phyloP scores from a whole-genome alignment of 2,329 filamentous ascomycete species.

The Eutypa lata region DNA sequence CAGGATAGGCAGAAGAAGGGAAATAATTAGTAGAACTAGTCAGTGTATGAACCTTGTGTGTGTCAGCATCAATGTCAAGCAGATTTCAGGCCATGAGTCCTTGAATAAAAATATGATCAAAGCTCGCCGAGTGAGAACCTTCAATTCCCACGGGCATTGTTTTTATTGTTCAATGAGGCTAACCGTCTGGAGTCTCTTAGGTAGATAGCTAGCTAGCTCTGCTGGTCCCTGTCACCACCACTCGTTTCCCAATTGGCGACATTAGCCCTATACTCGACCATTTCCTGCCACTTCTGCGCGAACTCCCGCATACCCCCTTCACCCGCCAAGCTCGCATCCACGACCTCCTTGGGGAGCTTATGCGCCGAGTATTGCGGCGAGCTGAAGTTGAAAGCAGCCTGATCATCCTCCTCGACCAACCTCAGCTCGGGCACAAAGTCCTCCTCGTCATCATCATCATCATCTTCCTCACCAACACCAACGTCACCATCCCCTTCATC shows the following conservation, averaged over 20 bases:
- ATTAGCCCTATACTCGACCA: slow-evolving; percentile 32
- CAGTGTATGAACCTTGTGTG: too few species aligned
- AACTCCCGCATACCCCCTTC: slow-evolving; percentile 80
- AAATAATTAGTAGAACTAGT: too few species aligned
- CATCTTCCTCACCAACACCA: slow-evolving; percentile 29
- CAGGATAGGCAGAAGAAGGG: too few species aligned
- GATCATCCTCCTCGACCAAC: slow-evolving; percentile 78
- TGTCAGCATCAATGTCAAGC: too few species aligned
- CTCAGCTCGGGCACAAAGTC: slow-evolving; percentile 74
- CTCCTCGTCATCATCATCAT: slow-evolving; percentile 47
- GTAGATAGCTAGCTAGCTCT: neutral
- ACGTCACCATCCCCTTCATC: slow-evolving; percentile 34
- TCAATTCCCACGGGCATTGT: too few species aligned
- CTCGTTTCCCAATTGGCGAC: slow-evolving; percentile 25
- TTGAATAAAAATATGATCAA: too few species aligned
- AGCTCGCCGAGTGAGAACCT: too few species aligned
- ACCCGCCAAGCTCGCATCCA: slow-evolving; percentile 65
- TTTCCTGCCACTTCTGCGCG: slow-evolving; percentile 69
- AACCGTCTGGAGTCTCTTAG: too few species aligned
- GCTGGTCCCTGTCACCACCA: slow-evolving; percentile 7
- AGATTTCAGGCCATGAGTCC: too few species aligned
- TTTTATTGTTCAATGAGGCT: too few species aligned
- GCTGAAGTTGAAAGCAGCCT: slow-evolving; percentile 82
- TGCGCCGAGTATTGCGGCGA: slow-evolving; percentile 90
- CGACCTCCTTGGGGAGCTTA: slow-evolving; percentile 91